phyloP scores from a whole-genome alignment of 1,284 basidiomycete species.

The Microbotryum silenes-acaulis region DNA sequence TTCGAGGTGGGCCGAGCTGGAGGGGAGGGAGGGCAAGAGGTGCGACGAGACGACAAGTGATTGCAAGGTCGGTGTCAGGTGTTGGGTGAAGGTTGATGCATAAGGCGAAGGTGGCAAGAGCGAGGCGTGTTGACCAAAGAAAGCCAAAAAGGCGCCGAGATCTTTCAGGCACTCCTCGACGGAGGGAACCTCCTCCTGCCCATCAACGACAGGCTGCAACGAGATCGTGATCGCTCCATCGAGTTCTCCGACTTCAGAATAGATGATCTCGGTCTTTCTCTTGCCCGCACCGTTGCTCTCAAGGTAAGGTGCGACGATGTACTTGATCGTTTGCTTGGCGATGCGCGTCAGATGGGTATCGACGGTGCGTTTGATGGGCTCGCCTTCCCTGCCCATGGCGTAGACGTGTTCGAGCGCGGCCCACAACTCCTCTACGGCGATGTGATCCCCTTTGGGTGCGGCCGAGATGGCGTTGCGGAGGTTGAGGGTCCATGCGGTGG shows the following conservation, averaged over 20 bases:
- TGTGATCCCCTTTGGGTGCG: conserved; percentile 10
- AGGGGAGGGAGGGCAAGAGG: conserved; percentile 20
- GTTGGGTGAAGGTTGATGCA: conserved; percentile 17
- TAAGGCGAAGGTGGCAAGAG: conserved; percentile 19
- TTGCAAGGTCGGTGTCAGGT: conserved; percentile 26
- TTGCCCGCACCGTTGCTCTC: conserved; percentile 1
- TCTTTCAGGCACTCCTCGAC: conserved; percentile 2
- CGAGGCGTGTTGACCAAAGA: conserved; percentile 20
- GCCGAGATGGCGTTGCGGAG: conserved; percentile 6
- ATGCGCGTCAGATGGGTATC: conserved; percentile 13
- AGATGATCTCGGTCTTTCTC: background rate
- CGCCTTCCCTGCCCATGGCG: conserved; percentile 1
- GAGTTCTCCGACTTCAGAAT: background rate
- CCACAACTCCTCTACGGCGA: conserved; percentile 8
- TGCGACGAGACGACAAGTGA: conserved; percentile 23
- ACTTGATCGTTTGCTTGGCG: conserved; percentile 18
- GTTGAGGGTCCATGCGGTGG: background rate
- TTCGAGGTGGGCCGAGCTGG: conserved; percentile 6
- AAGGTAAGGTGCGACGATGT: conserved; percentile 27
- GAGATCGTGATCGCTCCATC: background rate
- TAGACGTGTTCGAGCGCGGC: conserved; percentile 12
- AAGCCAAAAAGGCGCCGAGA: conserved; percentile 16
- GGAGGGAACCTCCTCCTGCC: background rate
- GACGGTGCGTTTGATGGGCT: conserved; percentile 1
- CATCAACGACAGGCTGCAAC: background rate